Base-by-base conservation (phyloP, 2,329 filamentous ascomycete genomes). In the Cladosporium sp. region DNA sequence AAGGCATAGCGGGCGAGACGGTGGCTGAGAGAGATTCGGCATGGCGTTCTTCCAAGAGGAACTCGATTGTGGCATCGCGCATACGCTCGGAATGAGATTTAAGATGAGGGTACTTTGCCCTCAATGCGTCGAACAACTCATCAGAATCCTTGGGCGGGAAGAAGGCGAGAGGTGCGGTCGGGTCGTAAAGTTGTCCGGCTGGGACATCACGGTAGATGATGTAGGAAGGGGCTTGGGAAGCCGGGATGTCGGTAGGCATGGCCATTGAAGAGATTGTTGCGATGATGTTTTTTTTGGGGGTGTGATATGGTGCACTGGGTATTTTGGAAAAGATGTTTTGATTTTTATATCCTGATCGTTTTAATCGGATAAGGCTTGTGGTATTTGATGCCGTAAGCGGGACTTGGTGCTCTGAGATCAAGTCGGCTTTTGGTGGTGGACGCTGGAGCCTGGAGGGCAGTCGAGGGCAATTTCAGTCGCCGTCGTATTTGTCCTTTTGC, bases 141-240 rank as follows among this genome's bases (percentile, higher is more conserved):
- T 69, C 67, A 9, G 67, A 69, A 48, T 65, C 66, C 53, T 67
- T 68, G 25, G 64, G 55, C 36, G 67, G 67, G 56, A 62, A 67
- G 62, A 67, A 68, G 47, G 62, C 54, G 22, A 64, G 55, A 39
- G 65, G 53, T 30, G 61, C 58, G 38, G 61, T 61, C 18, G 62
- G 62, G 53, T 68, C 64, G 55, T 60, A 61, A 9, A 60, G 56
- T 41, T 66, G 55, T 38, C 59, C 60, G 4, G 58, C 27, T 8
- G 52, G 33, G n/a, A 56, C 53, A 25, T 66, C 62, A 50, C 65
- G 64, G 60, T 66, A 67, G 57, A 68, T 59, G 49, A 64, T 45
- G 57, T 66, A 68, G 35, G 53, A 50, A 7, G 60, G 59, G 20
- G 56, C 49, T 3, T 53, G 36, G 32, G 55, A 54, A 19, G 32